These are phyloP conservation scores for Hypoxylon sp. DNA, from an alignment of 2,329 filamentous ascomycete species.

Conservation along the genomic window DNA sequence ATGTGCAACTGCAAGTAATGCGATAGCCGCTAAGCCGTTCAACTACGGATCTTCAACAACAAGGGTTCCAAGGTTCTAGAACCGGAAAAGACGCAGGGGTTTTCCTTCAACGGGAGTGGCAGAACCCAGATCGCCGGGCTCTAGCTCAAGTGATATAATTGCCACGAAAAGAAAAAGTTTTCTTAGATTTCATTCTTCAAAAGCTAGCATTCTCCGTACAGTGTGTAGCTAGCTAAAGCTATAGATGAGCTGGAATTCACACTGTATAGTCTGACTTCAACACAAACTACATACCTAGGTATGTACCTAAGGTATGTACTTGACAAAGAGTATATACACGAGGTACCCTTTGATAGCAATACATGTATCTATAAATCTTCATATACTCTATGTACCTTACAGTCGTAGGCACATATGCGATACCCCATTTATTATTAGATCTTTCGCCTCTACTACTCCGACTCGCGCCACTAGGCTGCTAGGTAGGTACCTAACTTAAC, in stretches of 20 bases:
- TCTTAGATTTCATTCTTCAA: constrained; percentile 10
- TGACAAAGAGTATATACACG: background rate
- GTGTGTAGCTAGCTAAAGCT: background rate
- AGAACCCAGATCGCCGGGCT: constrained; percentile 11
- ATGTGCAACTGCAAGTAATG: constrained; percentile 30
- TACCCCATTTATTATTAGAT: background rate
- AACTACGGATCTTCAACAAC: background rate
- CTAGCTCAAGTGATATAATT: constrained; percentile 35
- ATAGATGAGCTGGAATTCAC: background rate
- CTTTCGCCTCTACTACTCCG: background rate
- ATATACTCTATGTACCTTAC: background rate
- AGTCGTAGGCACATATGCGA: background rate
- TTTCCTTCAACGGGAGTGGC: constrained; percentile 6
- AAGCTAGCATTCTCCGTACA: constrained; percentile 30
- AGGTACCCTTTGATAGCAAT: background rate
- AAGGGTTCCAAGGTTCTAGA: constrained; percentile 14
- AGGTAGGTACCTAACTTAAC: background rate
- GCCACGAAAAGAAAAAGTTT: constrained; percentile 35
- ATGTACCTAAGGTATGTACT: no score
- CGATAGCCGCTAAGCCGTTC: background rate
- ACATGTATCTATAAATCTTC: background rate
- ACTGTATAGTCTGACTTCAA: constrained; percentile 12
- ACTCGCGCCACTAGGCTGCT: background rate
- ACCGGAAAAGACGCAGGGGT: constrained; percentile 9
- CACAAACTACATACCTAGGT: background rate